These are phyloP conservation scores for Suillus tomentosus DNA, from an alignment of 768 basidiomycete species.

Conservation along the genomic window DNA sequence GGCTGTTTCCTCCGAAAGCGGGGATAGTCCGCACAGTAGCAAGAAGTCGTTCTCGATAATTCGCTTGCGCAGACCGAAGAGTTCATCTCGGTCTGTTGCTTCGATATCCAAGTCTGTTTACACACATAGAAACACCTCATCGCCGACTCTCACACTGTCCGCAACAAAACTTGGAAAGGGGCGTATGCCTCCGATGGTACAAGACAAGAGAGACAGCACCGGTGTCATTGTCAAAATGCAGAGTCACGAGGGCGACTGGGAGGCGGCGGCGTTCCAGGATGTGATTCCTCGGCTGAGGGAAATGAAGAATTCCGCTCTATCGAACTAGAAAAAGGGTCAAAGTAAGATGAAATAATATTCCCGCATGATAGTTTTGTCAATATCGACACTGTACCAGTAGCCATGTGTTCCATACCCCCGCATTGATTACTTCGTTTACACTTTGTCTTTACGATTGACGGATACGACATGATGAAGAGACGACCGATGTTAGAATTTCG, in stretches of 20 bases:
- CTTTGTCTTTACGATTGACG: background rate
- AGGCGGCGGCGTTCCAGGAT: conserved; percentile 28
- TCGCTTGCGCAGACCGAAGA: conserved; percentile 13
- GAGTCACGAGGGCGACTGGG: conserved; percentile 19
- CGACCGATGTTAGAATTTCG: background rate
- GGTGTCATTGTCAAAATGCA: conserved; percentile 21
- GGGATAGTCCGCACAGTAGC: background rate
- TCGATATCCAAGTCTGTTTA: background rate
- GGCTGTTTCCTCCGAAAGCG: conserved; percentile 7
- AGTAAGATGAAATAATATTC: background rate
- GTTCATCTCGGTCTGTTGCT: background rate
- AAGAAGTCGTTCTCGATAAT: conserved; percentile 3
- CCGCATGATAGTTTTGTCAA: background rate
- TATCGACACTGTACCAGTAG: background rate
- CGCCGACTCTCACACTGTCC: conserved; percentile 9
- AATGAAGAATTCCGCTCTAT: conserved; percentile 18
- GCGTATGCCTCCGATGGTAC: background rate
- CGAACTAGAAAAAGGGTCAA: background rate
- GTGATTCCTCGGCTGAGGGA: conserved; percentile 33
- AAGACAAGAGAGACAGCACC: background rate
- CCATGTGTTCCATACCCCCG: background rate
- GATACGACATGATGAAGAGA: background rate
- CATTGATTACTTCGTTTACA: background rate
- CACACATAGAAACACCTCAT: background rate
- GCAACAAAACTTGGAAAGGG: background rate